Percentiles rank a stretch among this genome's conserved stretches.
These are phyloP conservation scores for Cynanchum wilfordii DNA, from an alignment of 257 asterid species.

Conservation along the genomic window DNA sequence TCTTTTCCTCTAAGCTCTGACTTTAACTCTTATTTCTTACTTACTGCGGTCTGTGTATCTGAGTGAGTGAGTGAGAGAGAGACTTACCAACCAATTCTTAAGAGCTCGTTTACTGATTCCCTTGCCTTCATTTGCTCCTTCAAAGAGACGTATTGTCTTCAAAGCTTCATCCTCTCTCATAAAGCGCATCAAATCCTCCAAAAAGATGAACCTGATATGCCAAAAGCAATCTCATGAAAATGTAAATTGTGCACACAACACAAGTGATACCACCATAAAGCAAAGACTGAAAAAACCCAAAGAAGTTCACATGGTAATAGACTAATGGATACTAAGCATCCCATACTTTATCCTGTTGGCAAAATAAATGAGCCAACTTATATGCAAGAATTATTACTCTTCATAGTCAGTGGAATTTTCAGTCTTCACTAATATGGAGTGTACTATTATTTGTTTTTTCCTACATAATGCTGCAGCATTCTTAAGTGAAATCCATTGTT, in stretches of 20 bases:
- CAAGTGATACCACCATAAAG: background rate
- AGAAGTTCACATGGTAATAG: background rate
- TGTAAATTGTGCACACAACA: background rate
- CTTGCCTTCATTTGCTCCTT: conserved; percentile 59
- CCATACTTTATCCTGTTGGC: background rate
- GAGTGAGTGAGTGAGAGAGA: background rate
- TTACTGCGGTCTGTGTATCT: background rate
- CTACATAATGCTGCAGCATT: background rate
- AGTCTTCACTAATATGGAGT: background rate
- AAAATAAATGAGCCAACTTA: background rate
- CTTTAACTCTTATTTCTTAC: background rate
- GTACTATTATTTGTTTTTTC: background rate
- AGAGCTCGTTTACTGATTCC: conserved; percentile 77
- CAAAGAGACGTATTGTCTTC: conserved; percentile 61
- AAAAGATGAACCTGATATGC: conserved; percentile 41
- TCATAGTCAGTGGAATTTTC: background rate
- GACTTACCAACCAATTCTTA: conserved; percentile 83
- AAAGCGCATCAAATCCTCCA: conserved; percentile 74
- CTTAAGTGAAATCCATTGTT: too few species aligned
- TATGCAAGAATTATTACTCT: background rate
- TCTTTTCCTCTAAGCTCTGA: background rate
- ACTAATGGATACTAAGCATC: background rate
- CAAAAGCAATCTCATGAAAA: conserved; percentile 4
- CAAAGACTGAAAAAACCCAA: background rate
- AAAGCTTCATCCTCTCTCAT: conserved; percentile 80